Evolutionary conservation across 805 yeast genomes (phyloP).

Genomic region (Pichia rugopelliculosa): DNA sequence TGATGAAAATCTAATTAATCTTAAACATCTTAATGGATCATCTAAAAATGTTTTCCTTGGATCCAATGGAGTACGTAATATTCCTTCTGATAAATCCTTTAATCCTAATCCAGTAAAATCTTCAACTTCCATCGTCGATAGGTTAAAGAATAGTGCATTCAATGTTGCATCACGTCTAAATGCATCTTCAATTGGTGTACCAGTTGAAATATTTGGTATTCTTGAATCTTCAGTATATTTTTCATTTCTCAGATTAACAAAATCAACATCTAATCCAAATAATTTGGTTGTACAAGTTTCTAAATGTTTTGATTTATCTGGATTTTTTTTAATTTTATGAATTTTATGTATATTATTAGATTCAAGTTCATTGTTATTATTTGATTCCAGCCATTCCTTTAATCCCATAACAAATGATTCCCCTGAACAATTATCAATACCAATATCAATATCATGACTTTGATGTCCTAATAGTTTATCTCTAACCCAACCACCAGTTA

Average conservation of each 20-base stretch:
- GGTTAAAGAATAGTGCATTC: conserved; percentile 85
- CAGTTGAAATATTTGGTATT: conserved; percentile 76
- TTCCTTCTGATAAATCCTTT: conserved; percentile 58
- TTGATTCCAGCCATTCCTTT: conserved; percentile 37
- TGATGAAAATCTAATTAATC: conserved; percentile 81
- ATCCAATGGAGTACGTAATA: conserved; percentile 80
- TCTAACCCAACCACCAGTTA: conserved; percentile 98
- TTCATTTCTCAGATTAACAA: conserved; percentile 86
- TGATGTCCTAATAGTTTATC: conserved; percentile 79
- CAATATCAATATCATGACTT: conserved; percentile 87
- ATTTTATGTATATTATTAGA: conserved; percentile 7
- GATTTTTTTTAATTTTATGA: conserved; percentile 84
- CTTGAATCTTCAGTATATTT: conserved; percentile 76
- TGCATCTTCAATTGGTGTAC: conserved; percentile 91
- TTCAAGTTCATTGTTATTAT: background rate
- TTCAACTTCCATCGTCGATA: conserved; percentile 61
- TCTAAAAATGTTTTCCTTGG: conserved; percentile 84
- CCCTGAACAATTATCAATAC: conserved; percentile 79
- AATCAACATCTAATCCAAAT: conserved; percentile 81
- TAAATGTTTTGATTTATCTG: conserved; percentile 91
- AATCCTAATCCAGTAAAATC: conserved; percentile 79
- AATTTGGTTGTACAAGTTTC: conserved; percentile 93
- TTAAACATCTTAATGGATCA: conserved; percentile 85
- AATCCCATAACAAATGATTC: conserved; percentile 72
- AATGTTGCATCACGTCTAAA: conserved; percentile 90